phyloP scores from a whole-genome alignment of 257 asterid species.

The Solanum phureja region DNA sequence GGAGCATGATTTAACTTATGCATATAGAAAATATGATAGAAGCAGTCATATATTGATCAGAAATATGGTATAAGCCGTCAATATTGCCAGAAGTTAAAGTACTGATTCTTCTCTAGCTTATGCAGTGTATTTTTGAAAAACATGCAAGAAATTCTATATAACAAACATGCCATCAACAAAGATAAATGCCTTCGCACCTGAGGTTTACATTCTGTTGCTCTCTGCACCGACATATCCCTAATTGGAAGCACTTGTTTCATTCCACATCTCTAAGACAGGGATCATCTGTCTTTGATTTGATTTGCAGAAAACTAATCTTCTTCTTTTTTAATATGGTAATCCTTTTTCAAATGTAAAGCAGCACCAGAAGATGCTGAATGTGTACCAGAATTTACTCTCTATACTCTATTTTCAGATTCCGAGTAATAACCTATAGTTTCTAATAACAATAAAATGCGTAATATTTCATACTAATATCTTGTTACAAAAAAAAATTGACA shows the following conservation, averaged over 20 bases:
- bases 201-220: background rate
- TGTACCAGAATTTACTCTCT: background rate
- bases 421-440: background rate
- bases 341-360: background rate
- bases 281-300: background rate
- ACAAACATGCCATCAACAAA: background rate
- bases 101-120: background rate
- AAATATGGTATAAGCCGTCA: background rate
- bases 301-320: background rate
- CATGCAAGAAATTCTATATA: background rate
- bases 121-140: background rate
- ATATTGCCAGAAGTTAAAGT: background rate
- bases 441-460: background rate
- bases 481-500: background rate
- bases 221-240: background rate
- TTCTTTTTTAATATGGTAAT: background rate
- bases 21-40: background rate
- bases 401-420: background rate
- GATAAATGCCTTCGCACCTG: background rate
- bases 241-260: background rate
- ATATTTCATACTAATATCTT: background rate
- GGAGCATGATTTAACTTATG: background rate
- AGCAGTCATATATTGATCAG: background rate
- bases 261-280: background rate
- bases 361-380: background rate